Conservation (phyloP, 2,329 filamentous ascomycete species). For the Hypocrella siamensis region DNA sequence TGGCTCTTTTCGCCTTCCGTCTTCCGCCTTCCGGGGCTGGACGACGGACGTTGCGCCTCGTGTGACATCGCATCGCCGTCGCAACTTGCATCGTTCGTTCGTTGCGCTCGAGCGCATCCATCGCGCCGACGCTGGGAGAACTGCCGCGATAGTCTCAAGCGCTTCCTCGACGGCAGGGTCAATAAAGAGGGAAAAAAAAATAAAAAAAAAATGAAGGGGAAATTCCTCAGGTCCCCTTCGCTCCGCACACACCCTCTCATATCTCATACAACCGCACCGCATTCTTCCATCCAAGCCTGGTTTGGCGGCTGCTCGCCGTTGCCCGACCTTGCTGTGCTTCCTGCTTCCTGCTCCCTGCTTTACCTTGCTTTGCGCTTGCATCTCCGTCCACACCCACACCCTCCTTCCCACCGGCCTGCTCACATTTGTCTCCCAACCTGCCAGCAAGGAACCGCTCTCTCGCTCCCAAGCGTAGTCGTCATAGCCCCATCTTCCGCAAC, state of each 20-base stretch:
- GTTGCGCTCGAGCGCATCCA: constrained; percentile 1
- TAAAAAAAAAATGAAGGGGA: no score
- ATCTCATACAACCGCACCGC: no score
- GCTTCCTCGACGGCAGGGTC: not conserved
- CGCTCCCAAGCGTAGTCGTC: constrained; percentile 5
- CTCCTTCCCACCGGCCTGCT: not conserved
- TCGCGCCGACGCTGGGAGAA: no score
- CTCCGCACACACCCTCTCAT: not conserved
- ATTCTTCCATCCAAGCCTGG: not conserved
- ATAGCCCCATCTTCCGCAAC: constrained; percentile 5
- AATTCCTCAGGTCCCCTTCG: no score
- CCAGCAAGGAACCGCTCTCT: constrained; percentile 1
- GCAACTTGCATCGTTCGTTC: constrained; percentile 2
- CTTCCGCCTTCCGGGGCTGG: not conserved
- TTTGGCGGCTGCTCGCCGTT: no score
- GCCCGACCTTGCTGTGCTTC: no score
- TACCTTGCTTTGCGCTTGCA: not conserved
- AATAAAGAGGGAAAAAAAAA: no score
- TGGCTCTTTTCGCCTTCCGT: no score
- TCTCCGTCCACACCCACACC: constrained; percentile 1
- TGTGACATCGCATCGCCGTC: constrained; percentile 5
- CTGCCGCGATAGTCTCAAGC: not conserved
- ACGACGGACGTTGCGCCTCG: constrained; percentile 4
- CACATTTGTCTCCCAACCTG: constrained; percentile 7
- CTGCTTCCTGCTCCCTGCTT: not conserved